phyloP scores from a whole-genome alignment of 352 stramenopile genomes.

The Pelagophyceae sp. region DNA sequence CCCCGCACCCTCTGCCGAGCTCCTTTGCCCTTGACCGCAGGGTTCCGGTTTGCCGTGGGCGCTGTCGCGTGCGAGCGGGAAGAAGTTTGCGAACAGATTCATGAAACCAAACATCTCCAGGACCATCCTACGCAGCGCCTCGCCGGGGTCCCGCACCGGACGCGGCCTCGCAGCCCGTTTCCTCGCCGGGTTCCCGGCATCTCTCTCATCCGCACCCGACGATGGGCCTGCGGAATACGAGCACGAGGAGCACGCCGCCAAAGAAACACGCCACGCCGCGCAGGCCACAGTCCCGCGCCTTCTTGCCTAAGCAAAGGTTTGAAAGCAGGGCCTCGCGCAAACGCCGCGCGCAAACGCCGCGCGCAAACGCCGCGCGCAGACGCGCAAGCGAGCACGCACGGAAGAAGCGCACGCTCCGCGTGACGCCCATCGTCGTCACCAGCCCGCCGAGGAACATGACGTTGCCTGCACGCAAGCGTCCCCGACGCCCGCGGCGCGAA shows the following conservation, averaged over 20 bases:
- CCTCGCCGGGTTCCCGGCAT: neutral
- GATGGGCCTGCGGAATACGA: constrained; percentile 66
- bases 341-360: too few relatives aligned
- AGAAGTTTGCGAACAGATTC: constrained; percentile 77
- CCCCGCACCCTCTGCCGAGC: too few relatives aligned
- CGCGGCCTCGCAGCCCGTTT: too few relatives aligned
- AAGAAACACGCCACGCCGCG: constrained; percentile 73
- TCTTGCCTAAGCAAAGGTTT: too few relatives aligned
- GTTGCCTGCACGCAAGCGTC: constrained; percentile 40
- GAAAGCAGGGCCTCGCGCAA: constrained; percentile 3
- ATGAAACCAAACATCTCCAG: constrained; percentile 74
- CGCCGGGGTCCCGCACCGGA: too few relatives aligned
- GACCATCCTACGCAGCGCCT: too few relatives aligned
- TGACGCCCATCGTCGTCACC: constrained; percentile 65
- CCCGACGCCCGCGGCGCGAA: neutral
- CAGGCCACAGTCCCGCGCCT: constrained; percentile 62
- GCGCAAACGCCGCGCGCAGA: too few relatives aligned
- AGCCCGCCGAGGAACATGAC: constrained; percentile 71
- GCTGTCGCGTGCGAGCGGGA: too few relatives aligned
- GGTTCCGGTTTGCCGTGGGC: too few relatives aligned
- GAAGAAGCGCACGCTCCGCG: constrained; percentile 71
- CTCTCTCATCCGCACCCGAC: constrained; percentile 37
- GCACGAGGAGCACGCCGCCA: constrained; percentile 61
- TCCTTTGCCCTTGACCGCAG: too few relatives aligned
- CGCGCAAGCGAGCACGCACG: constrained; percentile 1